Evolutionary conservation across 2,329 filamentous ascomycete species (phyloP).

Genomic region (Pestalotiopsis sp.): DNA sequence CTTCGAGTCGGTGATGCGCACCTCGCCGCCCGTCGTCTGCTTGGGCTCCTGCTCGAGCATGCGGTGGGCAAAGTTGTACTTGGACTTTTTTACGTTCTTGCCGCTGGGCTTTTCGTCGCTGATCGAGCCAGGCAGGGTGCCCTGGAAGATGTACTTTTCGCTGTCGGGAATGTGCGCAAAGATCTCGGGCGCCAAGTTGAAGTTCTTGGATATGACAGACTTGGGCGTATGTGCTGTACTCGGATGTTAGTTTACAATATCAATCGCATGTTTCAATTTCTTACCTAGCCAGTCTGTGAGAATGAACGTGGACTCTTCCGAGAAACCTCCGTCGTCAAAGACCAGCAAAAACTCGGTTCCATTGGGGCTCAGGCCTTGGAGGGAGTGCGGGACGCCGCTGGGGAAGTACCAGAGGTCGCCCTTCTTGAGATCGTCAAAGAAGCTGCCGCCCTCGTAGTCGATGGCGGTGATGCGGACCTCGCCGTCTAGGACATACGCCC

Average conservation of each 20-base stretch:
- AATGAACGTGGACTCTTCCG: slow-evolving; percentile 70
- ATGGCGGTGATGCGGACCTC: slow-evolving; percentile 72
- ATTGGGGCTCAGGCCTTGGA: slow-evolving; percentile 71
- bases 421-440: slow-evolving; percentile 75
- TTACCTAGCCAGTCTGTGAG: slow-evolving; percentile 72
- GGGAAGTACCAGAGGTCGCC: slow-evolving; percentile 85
- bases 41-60: slow-evolving; percentile 72
- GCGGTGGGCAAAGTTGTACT: slow-evolving; percentile 70
- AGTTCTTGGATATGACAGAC: slow-evolving; percentile 74
- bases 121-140: slow-evolving; percentile 65
- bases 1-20: slow-evolving; percentile 75
- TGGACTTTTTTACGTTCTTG: slow-evolving; percentile 66
- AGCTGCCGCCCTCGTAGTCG: slow-evolving; percentile 75
- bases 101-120: slow-evolving; percentile 65
- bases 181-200: slow-evolving; percentile 70
- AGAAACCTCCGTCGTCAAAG: slow-evolving; percentile 46
- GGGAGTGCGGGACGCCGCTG: slow-evolving; percentile 74
- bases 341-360: slow-evolving; percentile 68
- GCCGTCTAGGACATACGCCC: slow-evolving; percentile 75
- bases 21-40: slow-evolving; percentile 68
- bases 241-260: background rate
- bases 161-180: slow-evolving; percentile 68
- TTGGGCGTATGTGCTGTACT: slow-evolving; percentile 67
- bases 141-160: slow-evolving; percentile 80
- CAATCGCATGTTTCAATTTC: slow-evolving; percentile 21